phyloP scores from a whole-genome alignment of 2,329 filamentous ascomycete genomes.

The Fusarium tanahbumbuense region DNA sequence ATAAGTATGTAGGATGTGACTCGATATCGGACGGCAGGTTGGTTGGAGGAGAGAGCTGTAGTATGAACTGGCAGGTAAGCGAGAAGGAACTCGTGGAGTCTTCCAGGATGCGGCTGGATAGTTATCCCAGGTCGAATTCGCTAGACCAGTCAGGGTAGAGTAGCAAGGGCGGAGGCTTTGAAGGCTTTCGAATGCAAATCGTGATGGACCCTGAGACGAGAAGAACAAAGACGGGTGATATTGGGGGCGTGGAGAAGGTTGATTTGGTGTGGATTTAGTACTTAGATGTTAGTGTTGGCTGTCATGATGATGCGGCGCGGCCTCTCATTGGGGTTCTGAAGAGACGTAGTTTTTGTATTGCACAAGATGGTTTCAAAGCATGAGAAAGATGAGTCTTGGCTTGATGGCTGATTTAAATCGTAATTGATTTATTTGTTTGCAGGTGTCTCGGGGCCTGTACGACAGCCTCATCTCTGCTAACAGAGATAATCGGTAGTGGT shows the following conservation, averaged over 20 bases:
- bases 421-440: background rate
- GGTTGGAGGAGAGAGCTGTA: background rate
- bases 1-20: background rate
- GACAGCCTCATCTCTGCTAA: conserved; percentile 8
- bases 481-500: background rate
- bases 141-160: conserved; percentile 10
- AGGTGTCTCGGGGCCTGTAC: background rate
- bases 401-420: background rate
- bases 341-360: background rate
- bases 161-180: conserved; percentile 2
- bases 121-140: conserved; percentile 16
- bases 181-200: conserved; percentile 25
- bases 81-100: conserved; percentile 9
- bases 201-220: conserved; percentile 31
- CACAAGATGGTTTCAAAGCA: background rate
- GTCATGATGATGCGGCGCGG: conserved; percentile 4
- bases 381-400: background rate
- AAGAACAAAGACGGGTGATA: conserved; percentile 11
- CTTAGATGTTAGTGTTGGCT: background rate
- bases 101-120: conserved; percentile 30
- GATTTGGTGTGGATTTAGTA: conserved; percentile 24
- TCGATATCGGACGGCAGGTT: background rate
- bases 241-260: conserved; percentile 13
- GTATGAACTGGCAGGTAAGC: conserved; percentile 25
- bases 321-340: background rate